These are phyloP conservation scores for Quercus variabilis DNA, from an alignment of 306 rosid genomes.

Conservation along the genomic window DNA sequence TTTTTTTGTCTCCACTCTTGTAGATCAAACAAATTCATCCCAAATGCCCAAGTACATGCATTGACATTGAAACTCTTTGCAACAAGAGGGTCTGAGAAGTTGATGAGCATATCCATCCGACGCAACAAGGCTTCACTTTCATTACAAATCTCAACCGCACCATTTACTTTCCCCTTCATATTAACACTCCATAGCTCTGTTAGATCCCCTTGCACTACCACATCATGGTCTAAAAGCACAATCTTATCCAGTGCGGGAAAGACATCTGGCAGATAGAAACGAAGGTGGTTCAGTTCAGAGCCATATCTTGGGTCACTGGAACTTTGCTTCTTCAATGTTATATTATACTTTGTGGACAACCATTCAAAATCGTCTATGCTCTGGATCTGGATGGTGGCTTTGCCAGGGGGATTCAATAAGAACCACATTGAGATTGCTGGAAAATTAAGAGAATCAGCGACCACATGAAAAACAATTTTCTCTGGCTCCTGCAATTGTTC, in stretches of 20 bases:
- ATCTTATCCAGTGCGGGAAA: conserved; percentile 75
- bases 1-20: conserved; percentile 72
- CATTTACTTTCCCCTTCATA: conserved; percentile 74
- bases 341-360: conserved; percentile 49
- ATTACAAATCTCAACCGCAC: conserved; percentile 77
- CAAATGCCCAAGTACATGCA: conserved; percentile 97
- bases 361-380: conserved; percentile 63
- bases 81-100: conserved; percentile 82
- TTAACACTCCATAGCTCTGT: conserved; percentile 60
- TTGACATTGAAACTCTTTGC: conserved; percentile 61
- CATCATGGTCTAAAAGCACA: conserved; percentile 87
- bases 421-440: conserved; percentile 98
- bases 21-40: conserved; percentile 87
- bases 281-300: conserved; percentile 88
- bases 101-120: conserved; percentile 61
- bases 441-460: conserved; percentile 78
- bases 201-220: conserved; percentile 86
- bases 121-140: conserved; percentile 52
- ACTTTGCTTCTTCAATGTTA: conserved; percentile 34
- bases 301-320: conserved; percentile 70
- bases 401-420: conserved; percentile 76
- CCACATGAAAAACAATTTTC: conserved; percentile 84
- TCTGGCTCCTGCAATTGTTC: conserved; percentile 63
- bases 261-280: conserved; percentile 80
- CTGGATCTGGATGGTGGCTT: conserved; percentile 73